Evolutionary conservation across 2,329 filamentous ascomycete genomes (phyloP).

Genomic region (Penicillium fuscoglaucum): DNA sequence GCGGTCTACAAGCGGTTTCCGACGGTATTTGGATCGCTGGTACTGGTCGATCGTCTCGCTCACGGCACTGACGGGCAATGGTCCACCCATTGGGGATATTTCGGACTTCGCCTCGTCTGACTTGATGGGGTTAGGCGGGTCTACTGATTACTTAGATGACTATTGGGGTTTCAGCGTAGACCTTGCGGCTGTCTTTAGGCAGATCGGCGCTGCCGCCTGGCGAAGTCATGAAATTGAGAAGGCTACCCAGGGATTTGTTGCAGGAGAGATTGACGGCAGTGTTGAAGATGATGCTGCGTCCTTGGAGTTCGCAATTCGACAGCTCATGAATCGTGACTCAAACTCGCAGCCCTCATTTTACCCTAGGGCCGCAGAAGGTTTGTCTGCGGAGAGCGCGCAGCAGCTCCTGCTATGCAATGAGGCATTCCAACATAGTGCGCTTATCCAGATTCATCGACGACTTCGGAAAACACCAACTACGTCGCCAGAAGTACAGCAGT

Average conservation of each 20-base stretch:
- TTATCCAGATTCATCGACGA: constrained; percentile 46
- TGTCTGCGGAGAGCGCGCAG: constrained; percentile 34
- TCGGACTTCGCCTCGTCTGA: constrained; percentile 20
- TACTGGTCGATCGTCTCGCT: constrained; percentile 46
- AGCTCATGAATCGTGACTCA: constrained; percentile 37
- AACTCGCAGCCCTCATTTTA: constrained; percentile 36
- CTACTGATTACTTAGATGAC: constrained; percentile 43
- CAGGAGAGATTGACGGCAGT: constrained; percentile 24
- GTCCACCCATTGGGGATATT: constrained; percentile 35
- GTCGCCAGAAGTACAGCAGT: constrained; percentile 35
- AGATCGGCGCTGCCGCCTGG: constrained; percentile 42
- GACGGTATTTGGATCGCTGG: constrained; percentile 43
- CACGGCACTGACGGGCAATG: constrained; percentile 43
- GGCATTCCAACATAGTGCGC: constrained; percentile 46
- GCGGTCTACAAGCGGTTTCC: constrained; percentile 34
- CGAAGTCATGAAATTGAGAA: constrained; percentile 26
- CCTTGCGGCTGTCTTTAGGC: constrained; percentile 40
- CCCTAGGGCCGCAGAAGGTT: constrained; percentile 36
- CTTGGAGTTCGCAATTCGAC: constrained; percentile 37
- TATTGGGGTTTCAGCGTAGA: constrained; percentile 47
- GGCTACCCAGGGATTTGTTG: constrained; percentile 12
- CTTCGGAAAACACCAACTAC: constrained; percentile 35
- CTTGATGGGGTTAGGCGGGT: constrained; percentile 13
- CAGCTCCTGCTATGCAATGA: constrained; percentile 45
- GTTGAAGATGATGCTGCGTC: constrained; percentile 32